A percentile compares a stretch with the other conserved stretches of the same genome.
Evolutionary conservation across 805 yeast species (phyloP).

Genomic region (Starmerella gropengiesseri): DNA sequence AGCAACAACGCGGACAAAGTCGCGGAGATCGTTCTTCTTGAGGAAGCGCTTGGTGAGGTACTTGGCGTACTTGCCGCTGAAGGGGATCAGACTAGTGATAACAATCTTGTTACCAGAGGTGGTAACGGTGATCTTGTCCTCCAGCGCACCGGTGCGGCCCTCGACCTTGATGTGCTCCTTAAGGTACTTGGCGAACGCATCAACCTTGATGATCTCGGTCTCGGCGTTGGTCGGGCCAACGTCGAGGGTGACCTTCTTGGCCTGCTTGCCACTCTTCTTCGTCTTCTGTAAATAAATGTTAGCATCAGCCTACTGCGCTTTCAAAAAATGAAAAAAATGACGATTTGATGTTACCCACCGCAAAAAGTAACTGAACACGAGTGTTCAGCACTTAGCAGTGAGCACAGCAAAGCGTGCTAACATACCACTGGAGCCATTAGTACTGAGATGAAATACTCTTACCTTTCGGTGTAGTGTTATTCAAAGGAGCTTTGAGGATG

Average conservation of each 20-base stretch:
- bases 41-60: slow-evolving; percentile 99
- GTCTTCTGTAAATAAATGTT: slow-evolving; percentile 28
- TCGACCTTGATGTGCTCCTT: slow-evolving; percentile 99
- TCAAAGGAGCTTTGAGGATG: background rate
- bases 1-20: slow-evolving; percentile 99
- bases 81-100: slow-evolving; percentile 84
- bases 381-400: slow-evolving; percentile 19
- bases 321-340: slow-evolving; percentile 12
- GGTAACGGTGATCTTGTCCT: slow-evolving; percentile 75
- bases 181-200: slow-evolving; percentile 94
- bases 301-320: slow-evolving; percentile 67
- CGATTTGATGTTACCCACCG: slow-evolving; percentile 24
- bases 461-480: slow-evolving; percentile 9
- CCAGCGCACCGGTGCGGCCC: slow-evolving; percentile 91
- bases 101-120: slow-evolving; percentile 79
- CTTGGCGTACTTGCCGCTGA: slow-evolving; percentile 99
- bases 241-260: slow-evolving; percentile 80
- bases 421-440: slow-evolving; percentile 91
- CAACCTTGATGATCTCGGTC: slow-evolving; percentile 95
- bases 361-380: slow-evolving; percentile 15
- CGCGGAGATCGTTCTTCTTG: slow-evolving; percentile 99
- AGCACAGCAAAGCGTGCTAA: slow-evolving; percentile 38
- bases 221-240: slow-evolving; percentile 95
- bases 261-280: slow-evolving; percentile 66
- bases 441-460: slow-evolving; percentile 18